These are phyloP conservation scores for Paecilomyces sp. DNA, from an alignment of 2,329 filamentous ascomycete species.

Conservation along the genomic window DNA sequence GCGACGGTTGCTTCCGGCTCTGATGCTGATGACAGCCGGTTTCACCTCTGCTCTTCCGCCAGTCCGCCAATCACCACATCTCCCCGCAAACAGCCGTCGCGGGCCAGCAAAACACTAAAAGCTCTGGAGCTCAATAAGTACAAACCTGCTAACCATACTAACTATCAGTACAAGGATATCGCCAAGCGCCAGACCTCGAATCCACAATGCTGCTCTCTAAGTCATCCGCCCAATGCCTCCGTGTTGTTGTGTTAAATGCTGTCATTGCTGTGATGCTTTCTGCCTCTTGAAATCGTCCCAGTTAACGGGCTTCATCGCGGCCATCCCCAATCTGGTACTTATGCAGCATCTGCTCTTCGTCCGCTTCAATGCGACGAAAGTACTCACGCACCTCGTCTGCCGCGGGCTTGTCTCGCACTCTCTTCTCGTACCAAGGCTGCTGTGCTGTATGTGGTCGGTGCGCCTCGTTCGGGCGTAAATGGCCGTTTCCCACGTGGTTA, in stretches of 20 bases:
- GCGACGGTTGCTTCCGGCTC: not conserved
- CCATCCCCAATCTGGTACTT: constrained; percentile 8
- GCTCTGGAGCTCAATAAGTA: not conserved
- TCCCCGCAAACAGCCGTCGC: not conserved
- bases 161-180: not conserved
- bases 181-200: not conserved
- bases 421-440: constrained; percentile 7
- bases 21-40: not conserved
- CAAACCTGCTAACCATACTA: not conserved
- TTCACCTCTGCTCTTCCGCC: not conserved
- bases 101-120: not conserved
- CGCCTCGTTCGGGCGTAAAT: not conserved
- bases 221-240: not conserved
- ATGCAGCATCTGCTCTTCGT: constrained; percentile 15
- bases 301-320: not conserved
- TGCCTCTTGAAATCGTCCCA: not conserved
- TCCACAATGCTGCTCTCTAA: not conserved
- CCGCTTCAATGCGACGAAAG: constrained; percentile 15
- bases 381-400: constrained; percentile 15
- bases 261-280: not conserved
- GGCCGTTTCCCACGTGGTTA: not conserved
- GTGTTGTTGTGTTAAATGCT: not conserved
- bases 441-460: not conserved
- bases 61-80: not conserved
- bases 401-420: constrained; percentile 8